These are phyloP conservation scores for Rhamnella rubrinervis DNA, from an alignment of 331 rosid species.

Conservation along the genomic window DNA sequence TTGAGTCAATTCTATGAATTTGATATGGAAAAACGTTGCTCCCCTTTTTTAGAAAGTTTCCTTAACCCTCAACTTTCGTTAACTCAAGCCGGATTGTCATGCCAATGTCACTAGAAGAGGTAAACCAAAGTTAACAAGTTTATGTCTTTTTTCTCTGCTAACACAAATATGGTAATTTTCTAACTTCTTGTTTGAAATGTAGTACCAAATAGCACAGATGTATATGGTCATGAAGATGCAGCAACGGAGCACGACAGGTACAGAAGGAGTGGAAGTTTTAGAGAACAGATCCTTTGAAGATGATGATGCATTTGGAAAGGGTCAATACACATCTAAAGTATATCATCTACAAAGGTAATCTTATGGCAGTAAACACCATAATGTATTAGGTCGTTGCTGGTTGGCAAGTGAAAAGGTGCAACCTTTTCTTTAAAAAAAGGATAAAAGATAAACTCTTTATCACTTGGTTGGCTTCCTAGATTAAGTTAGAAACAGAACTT, in stretches of 20 bases:
- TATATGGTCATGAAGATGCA: constrained; percentile 48
- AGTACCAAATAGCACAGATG: constrained; percentile 43
- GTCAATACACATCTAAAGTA: constrained; percentile 40
- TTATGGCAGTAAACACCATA: background rate
- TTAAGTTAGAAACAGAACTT: too few relatives aligned
- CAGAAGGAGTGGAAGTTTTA: constrained; percentile 42
- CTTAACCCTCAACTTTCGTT: constrained; percentile 23
- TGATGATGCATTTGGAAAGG: constrained; percentile 41
- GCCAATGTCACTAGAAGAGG: constrained; percentile 52
- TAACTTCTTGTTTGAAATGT: constrained; percentile 9
- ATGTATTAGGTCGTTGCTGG: background rate
- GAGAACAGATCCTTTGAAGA: constrained; percentile 41
- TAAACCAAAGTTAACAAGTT: constrained; percentile 9
- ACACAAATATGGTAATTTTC: background rate
- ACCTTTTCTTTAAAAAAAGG: too few relatives aligned
- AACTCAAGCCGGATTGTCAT: constrained; percentile 41
- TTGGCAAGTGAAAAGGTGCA: background rate
- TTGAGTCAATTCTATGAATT: background rate
- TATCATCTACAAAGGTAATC: constrained; percentile 46
- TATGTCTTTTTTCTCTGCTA: background rate
- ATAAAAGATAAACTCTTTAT: too few relatives aligned
- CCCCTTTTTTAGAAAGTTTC: constrained; percentile 20
- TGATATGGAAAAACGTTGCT: background rate
- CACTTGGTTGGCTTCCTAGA: too few relatives aligned
- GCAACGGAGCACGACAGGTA: constrained; percentile 36